Evolutionary conservation across 1,284 basidiomycete species (phyloP), one percentile per base, ranked within the genome.

Genomic region (Cystobasidium sp.): DNA sequence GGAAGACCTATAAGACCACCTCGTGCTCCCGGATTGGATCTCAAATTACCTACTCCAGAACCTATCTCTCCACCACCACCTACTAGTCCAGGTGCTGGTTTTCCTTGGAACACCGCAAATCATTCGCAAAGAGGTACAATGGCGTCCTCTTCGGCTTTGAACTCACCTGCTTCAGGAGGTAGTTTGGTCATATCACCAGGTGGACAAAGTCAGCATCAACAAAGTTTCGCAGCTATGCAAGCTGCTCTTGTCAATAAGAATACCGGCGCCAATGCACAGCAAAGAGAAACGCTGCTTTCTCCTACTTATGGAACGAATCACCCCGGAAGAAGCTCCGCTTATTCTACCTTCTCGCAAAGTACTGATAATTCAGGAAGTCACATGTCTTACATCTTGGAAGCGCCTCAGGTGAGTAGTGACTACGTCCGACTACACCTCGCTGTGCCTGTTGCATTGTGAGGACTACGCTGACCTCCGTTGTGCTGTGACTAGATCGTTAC

Each of bases 381-480:
- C 49, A 80, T 80, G 79, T 78, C 76, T 16, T 80, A 80, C 75
- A 79, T 80, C 49, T 77, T 80, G 72, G 80, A 80, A 47, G 78
- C 80, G 43, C 80, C 80, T n/a, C 78, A 79, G 67, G 79, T 80
- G 55, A 77, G 75, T 47, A 20, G n/a, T 24, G 12, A 18, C 9
- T 49, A 12, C n/a, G 5, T 58, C 53, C 16, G 18, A 44, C 20
- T 37, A 3, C 7, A 12, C 16, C 12, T 3, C 22, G 22, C 4
- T 41, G 31, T 31, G 10, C 47, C 18, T 52, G n/a, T 39, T 44
- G 10, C 31, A 20, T 67, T 3, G 9, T 31, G 24, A 10, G 8
- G 16, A 6, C 16, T 6, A 18, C 12, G 55, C 67, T 69, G 53
- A 69, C 31, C 20, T 51, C 44, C 18, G 22, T 12, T 31, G 12